Base-by-base conservation (phyloP, 225 moss, liverwort and hornwort genomes). In the Thuidium tamariscinum region DNA sequence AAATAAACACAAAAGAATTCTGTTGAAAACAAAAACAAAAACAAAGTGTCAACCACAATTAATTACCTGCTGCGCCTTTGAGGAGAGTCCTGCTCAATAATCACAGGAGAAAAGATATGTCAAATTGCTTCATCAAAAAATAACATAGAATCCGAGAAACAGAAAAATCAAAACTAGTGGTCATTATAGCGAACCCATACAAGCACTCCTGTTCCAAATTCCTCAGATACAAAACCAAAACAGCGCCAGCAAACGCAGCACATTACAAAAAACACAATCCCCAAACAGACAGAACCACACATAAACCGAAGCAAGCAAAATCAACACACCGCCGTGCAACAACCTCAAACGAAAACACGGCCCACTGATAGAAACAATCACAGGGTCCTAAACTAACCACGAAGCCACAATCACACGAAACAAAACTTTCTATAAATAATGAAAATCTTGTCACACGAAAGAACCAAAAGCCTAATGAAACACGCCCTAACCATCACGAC, bases 51-150 rank as follows among this genome's bases (percentile, higher is more conserved):
- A 79, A 79, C 44, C 48, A 84, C 65, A 51, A 51, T 37, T 30
- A 14, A 34, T 65, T 65, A 93, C 93, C 93, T 93, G 90, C 93
- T 93, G 85, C 91, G 91, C 81, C 93, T 86, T 71, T 82, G 91
- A 32, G 90, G 91, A 86, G 91, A 88, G 67, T 91, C 93, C 91
- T 93, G 91, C 81, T 77, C 71, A 65, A 87, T 5, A 62, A 85
- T 70, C 87, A 90, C 85, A 89, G 25, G 37, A 85, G 23, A 78
- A 82, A 82, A 81, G 4, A 37, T 5, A 30, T 54, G 82, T 89
- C 72, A 89, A 49, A 82, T 60, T 21, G 32, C 19, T 46, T 52
- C 55, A 79, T 29, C 49, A 12, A 30, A 44, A 36, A 62, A 13
- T 51, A 49, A 66, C 36, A 36, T 22, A 36, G 6, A 81, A 36